These are phyloP conservation scores for Selaginella tamariscina DNA, from an alignment of 75 land plant species.

Conservation along the genomic window DNA sequence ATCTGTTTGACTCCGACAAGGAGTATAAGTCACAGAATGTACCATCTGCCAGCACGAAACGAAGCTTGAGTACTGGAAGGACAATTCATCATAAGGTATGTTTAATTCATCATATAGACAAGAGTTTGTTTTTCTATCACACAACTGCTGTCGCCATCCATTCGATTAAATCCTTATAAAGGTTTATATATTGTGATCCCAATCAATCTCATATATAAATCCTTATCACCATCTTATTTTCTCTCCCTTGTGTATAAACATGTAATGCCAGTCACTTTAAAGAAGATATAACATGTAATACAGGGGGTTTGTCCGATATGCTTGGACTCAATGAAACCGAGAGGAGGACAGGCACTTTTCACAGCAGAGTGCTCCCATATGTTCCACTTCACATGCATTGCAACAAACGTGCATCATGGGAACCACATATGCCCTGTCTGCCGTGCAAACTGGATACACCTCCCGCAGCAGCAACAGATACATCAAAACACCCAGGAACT, in stretches of 20 bases:
- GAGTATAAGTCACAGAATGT: background rate
- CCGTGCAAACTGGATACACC: constrained; percentile 83
- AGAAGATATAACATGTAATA: constrained; percentile 4
- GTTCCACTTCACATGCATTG: constrained; percentile 80
- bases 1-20: background rate
- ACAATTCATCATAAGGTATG: background rate
- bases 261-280: too few relatives aligned
- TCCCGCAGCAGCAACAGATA: constrained; percentile 53
- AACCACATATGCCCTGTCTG: constrained; percentile 80
- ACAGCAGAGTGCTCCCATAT: constrained; percentile 88
- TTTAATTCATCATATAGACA: background rate
- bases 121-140: background rate
- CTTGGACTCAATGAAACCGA: constrained; percentile 52
- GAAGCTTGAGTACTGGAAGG: background rate
- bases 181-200: too few relatives aligned
- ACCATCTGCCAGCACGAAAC: background rate
- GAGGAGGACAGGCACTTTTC: constrained; percentile 72
- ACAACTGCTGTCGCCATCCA: too few relatives aligned
- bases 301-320: constrained; percentile 82
- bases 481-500: background rate
- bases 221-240: too few relatives aligned
- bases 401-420: constrained; percentile 78
- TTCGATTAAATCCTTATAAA: too few relatives aligned
- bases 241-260: too few relatives aligned
- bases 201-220: too few relatives aligned